Base-by-base conservation (phyloP, 176 grass and related monocot genomes). In the Urochloa ruziziensis region DNA sequence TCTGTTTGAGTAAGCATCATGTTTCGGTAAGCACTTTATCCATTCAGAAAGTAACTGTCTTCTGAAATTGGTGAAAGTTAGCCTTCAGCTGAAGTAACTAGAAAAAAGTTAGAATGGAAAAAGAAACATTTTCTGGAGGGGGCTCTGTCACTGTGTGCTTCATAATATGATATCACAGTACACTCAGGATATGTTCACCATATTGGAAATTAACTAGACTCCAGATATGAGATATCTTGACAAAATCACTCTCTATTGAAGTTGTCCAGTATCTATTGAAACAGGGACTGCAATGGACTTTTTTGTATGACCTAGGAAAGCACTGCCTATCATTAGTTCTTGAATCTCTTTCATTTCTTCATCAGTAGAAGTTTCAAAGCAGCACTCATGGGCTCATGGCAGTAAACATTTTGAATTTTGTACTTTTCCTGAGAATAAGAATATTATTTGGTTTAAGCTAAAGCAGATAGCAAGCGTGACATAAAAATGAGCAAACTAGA, bases 401-500 rank as follows among this genome's bases (percentile, higher is more conserved):
- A 30, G 12, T 42, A 24, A 69, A 30, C 3, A 39, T 6, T 42
- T 80, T 25, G 64, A 12, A 1, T 30, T 28, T 16, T 21, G 21
- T 29, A 24, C 11, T 15, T 14, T 5, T 57, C 11, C 7, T 57
- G 23, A 25, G 53, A 57, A 57, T 57, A 57, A 57, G 23, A 57
- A 24, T 12, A 25, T 57, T 25, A 57, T 57, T 25, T n/a, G 10
- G n/a, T 76, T 58, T 51, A 36, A 61, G 10, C 1, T n/a, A 37
- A 60, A 58, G 37, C 40, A 79, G 27, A 35, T 25, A 29, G 28
- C 4, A 62, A 60, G 37, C 4, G 15, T 60, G 15, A 21, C 43
- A 54, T 64, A 30, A 74, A 80, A 46, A 29, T 62, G 17, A 79
- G 17, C 44, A 73, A 72, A 74, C 17, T 42, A 8, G 79, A 30